Evolutionary conservation across 108 stramenopile species (phyloP).

Genomic region (Bacterosira constricta): DNA sequence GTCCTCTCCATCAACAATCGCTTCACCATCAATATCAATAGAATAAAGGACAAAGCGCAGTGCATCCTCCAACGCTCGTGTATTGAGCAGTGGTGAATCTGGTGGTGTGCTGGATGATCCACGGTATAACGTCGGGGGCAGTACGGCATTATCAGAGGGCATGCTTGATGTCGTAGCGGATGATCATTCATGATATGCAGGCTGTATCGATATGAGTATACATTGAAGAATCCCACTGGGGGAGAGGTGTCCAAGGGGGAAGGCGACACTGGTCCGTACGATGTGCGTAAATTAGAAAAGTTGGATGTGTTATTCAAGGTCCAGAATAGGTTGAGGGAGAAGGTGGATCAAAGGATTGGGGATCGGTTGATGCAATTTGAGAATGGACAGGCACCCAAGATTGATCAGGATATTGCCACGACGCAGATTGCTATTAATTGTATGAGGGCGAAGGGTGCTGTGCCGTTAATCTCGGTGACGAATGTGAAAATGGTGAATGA

Average conservation of each 20-base stretch:
- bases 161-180: slow-evolving; percentile 41
- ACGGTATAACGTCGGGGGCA: slow-evolving; percentile 69
- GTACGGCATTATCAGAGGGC: slow-evolving; percentile 40
- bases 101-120: slow-evolving; percentile 54
- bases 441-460: slow-evolving; percentile 80
- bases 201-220: slow-evolving; percentile 58
- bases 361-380: slow-evolving; percentile 35
- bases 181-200: slow-evolving; percentile 37
- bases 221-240: slow-evolving; percentile 77
- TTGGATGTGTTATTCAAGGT: slow-evolving; percentile 64
- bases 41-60: too few relatives aligned
- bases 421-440: slow-evolving; percentile 85
- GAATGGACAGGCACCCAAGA: slow-evolving; percentile 40
- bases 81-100: too few relatives aligned
- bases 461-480: slow-evolving; percentile 76
- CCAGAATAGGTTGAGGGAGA: slow-evolving; percentile 55
- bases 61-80: too few relatives aligned
- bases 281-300: slow-evolving; percentile 70
- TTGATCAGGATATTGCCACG: slow-evolving; percentile 78
- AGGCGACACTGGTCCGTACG: slow-evolving; percentile 49
- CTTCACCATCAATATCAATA: too few relatives aligned
- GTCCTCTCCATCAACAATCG: too few relatives aligned
- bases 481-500: slow-evolving; percentile 69
- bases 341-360: slow-evolving; percentile 54
- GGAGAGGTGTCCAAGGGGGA: slow-evolving; percentile 53